Conservation (phyloP, 2,329 filamentous ascomycete genomes). For the Pseudocercospora vitis region DNA sequence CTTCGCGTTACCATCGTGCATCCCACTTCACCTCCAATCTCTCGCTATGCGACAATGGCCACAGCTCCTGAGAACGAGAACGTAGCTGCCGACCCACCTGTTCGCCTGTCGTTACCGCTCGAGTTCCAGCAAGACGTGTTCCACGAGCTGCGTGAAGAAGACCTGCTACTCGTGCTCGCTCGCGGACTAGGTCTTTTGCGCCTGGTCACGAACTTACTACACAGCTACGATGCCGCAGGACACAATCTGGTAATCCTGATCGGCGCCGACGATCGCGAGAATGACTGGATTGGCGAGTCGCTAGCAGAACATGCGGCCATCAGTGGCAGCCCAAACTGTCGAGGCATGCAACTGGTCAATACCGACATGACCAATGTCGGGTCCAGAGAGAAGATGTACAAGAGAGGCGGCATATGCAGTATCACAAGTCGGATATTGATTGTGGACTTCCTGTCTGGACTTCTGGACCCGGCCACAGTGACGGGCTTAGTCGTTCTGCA, state of each 20-base stretch:
- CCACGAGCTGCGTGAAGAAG: slow-evolving; percentile 81
- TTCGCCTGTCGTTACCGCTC: slow-evolving; percentile 79
- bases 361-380: slow-evolving; percentile 89
- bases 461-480: slow-evolving; percentile 79
- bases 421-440: slow-evolving; percentile 94
- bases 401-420: slow-evolving; percentile 85
- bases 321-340: slow-evolving; percentile 76
- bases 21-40: background rate
- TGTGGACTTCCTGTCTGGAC: slow-evolving; percentile 82
- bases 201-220: slow-evolving; percentile 90
- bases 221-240: slow-evolving; percentile 93
- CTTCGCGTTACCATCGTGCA: background rate
- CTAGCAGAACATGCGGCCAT: slow-evolving; percentile 93
- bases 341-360: slow-evolving; percentile 87
- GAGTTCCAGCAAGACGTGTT: slow-evolving; percentile 96
- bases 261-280: slow-evolving; percentile 87
- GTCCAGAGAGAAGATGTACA: slow-evolving; percentile 87
- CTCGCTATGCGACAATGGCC: background rate
- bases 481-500: slow-evolving; percentile 86
- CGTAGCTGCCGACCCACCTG: slow-evolving; percentile 47
- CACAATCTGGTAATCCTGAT: slow-evolving; percentile 89
- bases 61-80: slow-evolving; percentile 8
- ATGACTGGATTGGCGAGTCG: slow-evolving; percentile 94
- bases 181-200: slow-evolving; percentile 89
- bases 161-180: slow-evolving; percentile 90